Evolutionary conservation across 1,284 basidiomycete genomes (phyloP).

Genomic region (Fistulinella staudtii): DNA sequence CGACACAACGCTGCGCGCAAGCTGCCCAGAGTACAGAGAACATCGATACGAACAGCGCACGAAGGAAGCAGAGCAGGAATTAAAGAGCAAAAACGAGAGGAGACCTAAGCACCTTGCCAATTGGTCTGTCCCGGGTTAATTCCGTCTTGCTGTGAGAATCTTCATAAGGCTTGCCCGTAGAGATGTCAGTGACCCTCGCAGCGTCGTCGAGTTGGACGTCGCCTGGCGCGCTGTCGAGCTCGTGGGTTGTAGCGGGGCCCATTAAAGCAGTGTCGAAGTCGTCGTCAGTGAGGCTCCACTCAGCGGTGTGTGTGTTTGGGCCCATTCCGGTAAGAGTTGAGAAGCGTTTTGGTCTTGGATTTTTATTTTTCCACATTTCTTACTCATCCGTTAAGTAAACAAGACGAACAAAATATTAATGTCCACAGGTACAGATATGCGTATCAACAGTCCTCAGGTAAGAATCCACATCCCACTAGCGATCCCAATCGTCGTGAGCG

Average conservation of each 20-base stretch:
- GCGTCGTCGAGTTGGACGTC: constrained; percentile 29
- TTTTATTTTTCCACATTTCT: neutral
- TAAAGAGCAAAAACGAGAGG: constrained; percentile 41
- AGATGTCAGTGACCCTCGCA: constrained; percentile 22
- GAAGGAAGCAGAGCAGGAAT: constrained; percentile 26
- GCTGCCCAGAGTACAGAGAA: constrained; percentile 19
- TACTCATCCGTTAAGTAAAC: neutral
- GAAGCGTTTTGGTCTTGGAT: constrained; percentile 1
- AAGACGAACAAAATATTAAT: neutral
- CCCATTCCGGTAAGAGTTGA: constrained; percentile 21
- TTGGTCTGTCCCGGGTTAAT: constrained; percentile 66
- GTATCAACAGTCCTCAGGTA: no score
- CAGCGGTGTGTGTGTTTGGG: constrained; percentile 27
- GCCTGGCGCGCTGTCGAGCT: constrained; percentile 22
- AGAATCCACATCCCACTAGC: constrained; percentile 47
- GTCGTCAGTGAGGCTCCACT: constrained; percentile 56
- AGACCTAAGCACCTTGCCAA: constrained; percentile 80
- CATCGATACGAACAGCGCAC: constrained; percentile 22
- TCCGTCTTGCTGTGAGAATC: constrained; percentile 38
- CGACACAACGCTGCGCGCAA: constrained; percentile 11
- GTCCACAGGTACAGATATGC: no score
- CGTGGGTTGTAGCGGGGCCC: constrained; percentile 37
- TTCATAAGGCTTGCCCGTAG: constrained; percentile 35
- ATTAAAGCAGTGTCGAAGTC: constrained; percentile 40
- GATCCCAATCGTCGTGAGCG: constrained; percentile 38